Evolutionary conservation across 768 basidiomycete species (phyloP).

Genomic region (Gymnopilus dilepis): DNA sequence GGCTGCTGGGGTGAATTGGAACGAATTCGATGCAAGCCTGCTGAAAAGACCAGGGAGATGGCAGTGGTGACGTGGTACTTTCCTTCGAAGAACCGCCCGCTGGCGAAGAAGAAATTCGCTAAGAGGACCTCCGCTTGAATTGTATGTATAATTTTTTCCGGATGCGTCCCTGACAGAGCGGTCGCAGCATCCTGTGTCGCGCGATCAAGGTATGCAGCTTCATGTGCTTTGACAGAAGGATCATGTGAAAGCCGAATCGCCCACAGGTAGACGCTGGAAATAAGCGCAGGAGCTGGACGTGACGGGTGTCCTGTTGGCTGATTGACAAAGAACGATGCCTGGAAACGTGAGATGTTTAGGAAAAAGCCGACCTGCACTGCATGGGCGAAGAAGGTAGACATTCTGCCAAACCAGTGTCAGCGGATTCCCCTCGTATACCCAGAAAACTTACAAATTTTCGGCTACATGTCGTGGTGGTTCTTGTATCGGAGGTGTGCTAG

Average conservation of each 20-base stretch:
- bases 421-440: background rate
- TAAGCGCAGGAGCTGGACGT: conserved; percentile 45
- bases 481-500: conserved; percentile 18
- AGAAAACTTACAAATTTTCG: conserved; percentile 35
- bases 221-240: conserved; percentile 31
- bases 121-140: conserved; percentile 63
- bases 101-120: conserved; percentile 57
- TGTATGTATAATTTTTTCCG: conserved; percentile 47
- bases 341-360: conserved; percentile 54
- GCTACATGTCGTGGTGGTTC: conserved; percentile 39
- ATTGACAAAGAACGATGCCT: conserved; percentile 37
- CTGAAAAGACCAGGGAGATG: conserved; percentile 39
- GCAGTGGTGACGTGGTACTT: conserved; percentile 46
- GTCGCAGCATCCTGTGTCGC: conserved; percentile 45
- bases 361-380: conserved; percentile 62
- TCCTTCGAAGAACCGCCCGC: conserved; percentile 52
- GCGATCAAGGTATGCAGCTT: conserved; percentile 45
- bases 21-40: conserved; percentile 44
- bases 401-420: conserved; percentile 25
- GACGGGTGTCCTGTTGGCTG: conserved; percentile 37
- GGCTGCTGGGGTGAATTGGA: conserved; percentile 17
- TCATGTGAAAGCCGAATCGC: conserved; percentile 37
- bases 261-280: conserved; percentile 45
- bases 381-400: conserved; percentile 50
- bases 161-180: conserved; percentile 44